Evolutionary conservation across 768 basidiomycete genomes (phyloP).

Genomic region (Pholiota molesta): DNA sequence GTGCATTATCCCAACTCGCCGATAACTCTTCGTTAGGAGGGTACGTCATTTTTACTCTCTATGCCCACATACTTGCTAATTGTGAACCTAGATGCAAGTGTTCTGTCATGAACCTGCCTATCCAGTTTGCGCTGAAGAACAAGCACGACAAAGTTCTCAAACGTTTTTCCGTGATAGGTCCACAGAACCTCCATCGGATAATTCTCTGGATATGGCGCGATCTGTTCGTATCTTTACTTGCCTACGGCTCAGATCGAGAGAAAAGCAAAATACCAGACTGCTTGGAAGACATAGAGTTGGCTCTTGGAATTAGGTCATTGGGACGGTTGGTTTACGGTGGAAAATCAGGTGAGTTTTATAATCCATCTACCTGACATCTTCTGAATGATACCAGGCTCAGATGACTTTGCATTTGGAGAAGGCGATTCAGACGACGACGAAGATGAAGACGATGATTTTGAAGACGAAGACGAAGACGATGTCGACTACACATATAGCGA

Average conservation of each 20-base stretch:
- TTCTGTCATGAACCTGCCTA: slow-evolving; percentile 45
- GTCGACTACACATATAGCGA: slow-evolving; percentile 14
- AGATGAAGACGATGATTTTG: slow-evolving; percentile 36
- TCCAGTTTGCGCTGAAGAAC: slow-evolving; percentile 49
- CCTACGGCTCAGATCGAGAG: slow-evolving; percentile 33
- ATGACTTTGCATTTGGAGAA: too few species aligned
- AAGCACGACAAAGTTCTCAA: slow-evolving; percentile 46
- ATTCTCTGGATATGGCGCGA: slow-evolving; percentile 74
- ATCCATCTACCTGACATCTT: background rate
- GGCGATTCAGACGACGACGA: slow-evolving; percentile 22
- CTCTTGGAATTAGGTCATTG: slow-evolving; percentile 53
- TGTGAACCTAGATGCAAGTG: slow-evolving; percentile 53
- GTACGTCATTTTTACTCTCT: slow-evolving; percentile 21
- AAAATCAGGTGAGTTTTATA: slow-evolving; percentile 41
- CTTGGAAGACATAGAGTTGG: slow-evolving; percentile 58
- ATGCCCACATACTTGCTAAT: background rate
- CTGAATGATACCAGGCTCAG: slow-evolving; percentile 14
- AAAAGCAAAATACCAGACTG: slow-evolving; percentile 48
- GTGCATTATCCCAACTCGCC: slow-evolving; percentile 47
- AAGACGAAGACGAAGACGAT: slow-evolving; percentile 31
- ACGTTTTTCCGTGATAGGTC: slow-evolving; percentile 50
- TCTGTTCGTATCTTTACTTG: slow-evolving; percentile 59
- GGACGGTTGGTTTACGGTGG: slow-evolving; percentile 61
- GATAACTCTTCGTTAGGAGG: slow-evolving; percentile 41
- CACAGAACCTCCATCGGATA: slow-evolving; percentile 40